Evolutionary conservation across 208 protist species (phyloP).

Genomic region (Leishmania tropica): DNA sequence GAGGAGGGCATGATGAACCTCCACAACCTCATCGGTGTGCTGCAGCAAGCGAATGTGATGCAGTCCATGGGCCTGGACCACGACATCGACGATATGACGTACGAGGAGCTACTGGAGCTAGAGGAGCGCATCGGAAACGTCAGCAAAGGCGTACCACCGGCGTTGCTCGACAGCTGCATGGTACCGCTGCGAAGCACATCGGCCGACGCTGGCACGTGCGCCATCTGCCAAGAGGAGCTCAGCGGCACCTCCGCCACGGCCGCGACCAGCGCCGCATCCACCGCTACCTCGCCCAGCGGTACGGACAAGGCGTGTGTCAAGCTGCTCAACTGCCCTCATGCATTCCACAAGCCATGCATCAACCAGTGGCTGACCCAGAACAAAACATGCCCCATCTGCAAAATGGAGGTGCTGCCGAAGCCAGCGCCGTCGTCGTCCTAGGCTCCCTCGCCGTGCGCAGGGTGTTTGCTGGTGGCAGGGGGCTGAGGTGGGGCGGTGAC

Average conservation of each 20-base stretch:
- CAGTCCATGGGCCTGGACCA: slow-evolving; percentile 58
- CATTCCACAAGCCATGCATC: slow-evolving; percentile 80
- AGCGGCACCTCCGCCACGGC: slow-evolving; percentile 7
- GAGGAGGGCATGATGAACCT: slow-evolving; percentile 23
- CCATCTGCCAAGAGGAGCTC: slow-evolving; percentile 71
- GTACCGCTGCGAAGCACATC: slow-evolving; percentile 11
- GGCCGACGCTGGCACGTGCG: slow-evolving; percentile 45
- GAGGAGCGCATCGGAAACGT: slow-evolving; percentile 83
- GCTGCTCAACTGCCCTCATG: slow-evolving; percentile 64
- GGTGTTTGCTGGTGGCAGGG: neutral
- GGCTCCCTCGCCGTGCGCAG: neutral
- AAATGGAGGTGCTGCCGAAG: slow-evolving; percentile 53
- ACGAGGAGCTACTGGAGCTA: slow-evolving; percentile 86
- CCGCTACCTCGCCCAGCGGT: neutral
- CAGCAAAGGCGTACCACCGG: slow-evolving; percentile 66
- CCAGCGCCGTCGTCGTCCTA: neutral
- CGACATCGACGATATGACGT: slow-evolving; percentile 88
- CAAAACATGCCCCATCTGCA: slow-evolving; percentile 80
- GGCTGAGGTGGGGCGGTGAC: neutral
- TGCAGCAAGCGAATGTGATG: slow-evolving; percentile 52
- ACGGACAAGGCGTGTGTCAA: slow-evolving; percentile 21
- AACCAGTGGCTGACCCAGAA: slow-evolving; percentile 59
- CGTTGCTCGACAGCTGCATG: slow-evolving; percentile 41
- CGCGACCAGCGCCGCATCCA: neutral
- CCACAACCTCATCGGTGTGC: slow-evolving; percentile 30